Conservation (phyloP, 768 basidiomycete species). For the Amanita rubescens region DNA sequence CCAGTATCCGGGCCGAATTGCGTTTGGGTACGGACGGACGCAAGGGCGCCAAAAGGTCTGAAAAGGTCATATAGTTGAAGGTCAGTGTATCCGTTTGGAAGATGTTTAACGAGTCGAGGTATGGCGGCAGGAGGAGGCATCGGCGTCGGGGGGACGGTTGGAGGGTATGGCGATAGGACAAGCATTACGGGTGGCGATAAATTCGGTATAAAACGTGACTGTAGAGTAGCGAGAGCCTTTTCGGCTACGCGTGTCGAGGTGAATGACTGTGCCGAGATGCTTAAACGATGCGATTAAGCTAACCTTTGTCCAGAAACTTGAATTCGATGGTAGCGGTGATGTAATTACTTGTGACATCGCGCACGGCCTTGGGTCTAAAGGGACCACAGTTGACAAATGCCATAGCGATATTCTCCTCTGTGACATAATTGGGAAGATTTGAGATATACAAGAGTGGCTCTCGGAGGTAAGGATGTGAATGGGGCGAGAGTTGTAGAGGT, state of each 20-base stretch:
- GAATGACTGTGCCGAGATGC: neutral
- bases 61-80: constrained; percentile 79
- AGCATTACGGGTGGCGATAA: constrained; percentile 52
- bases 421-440: constrained; percentile 62
- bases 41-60: constrained; percentile 76
- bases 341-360: constrained; percentile 45
- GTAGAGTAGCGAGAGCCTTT: constrained; percentile 80
- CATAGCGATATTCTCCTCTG: constrained; percentile 70
- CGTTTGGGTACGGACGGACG: constrained; percentile 66
- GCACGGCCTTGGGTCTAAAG: constrained; percentile 69
- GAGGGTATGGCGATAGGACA: constrained; percentile 77
- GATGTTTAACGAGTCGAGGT: constrained; percentile 79
- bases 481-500: constrained; percentile 25
- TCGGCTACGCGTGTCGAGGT: constrained; percentile 47
- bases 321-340: constrained; percentile 79
- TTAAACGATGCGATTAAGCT: constrained; percentile 15
- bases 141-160: constrained; percentile 66
- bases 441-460: constrained; percentile 80
- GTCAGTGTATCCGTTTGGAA: constrained; percentile 63
- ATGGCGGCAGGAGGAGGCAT: constrained; percentile 70
- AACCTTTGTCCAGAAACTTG: constrained; percentile 75
- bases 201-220: constrained; percentile 64
- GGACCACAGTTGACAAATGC: constrained; percentile 73
- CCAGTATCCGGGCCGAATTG: constrained; percentile 74
- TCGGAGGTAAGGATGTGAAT: constrained; percentile 78